These are phyloP conservation scores for Berberis vulgaris DNA, from an alignment of 164 flowering plant species.

Conservation along the genomic window DNA sequence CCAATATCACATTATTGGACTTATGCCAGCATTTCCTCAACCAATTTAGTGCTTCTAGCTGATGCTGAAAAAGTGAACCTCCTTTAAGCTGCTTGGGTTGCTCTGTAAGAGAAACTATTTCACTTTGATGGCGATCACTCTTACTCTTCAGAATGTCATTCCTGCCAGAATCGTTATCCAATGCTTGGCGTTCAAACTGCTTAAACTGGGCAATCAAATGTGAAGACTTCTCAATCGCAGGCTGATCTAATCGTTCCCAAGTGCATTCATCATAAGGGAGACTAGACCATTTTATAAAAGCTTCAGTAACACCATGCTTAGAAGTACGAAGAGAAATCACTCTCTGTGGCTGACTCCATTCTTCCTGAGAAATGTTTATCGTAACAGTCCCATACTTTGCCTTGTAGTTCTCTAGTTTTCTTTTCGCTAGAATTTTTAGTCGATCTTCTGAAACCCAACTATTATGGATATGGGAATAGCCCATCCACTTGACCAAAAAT, in stretches of 20 bases:
- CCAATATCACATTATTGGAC: conserved; percentile 91
- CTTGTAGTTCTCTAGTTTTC: conserved; percentile 92
- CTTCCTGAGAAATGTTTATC: conserved; percentile 75
- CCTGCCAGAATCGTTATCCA: conserved; percentile 45
- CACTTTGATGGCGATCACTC: conserved; percentile 29
- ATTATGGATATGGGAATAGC: conserved; percentile 84
- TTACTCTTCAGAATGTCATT: conserved; percentile 19
- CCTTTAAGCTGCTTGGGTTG: conserved; percentile 90
- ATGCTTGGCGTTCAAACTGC: conserved; percentile 48
- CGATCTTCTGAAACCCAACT: conserved; percentile 80
- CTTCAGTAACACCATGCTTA: conserved; percentile 50
- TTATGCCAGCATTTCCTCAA: conserved; percentile 88
- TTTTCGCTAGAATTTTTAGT: conserved; percentile 73
- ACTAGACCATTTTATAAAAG: conserved; percentile 79
- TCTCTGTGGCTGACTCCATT: conserved; percentile 88
- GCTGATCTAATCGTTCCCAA: conserved; percentile 85
- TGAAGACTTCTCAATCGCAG: conserved; percentile 37
- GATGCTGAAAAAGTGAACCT: conserved; percentile 90
- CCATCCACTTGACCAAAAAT: conserved; percentile 94
- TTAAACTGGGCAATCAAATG: conserved; percentile 52
- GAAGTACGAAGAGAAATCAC: conserved; percentile 53
- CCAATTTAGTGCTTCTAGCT: conserved; percentile 98
- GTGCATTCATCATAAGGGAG: conserved; percentile 98
- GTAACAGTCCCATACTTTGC: conserved; percentile 73
- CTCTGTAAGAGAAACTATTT: conserved; percentile 57